A percentile compares a stretch with the other conserved stretches of the same genome.
These are phyloP conservation scores for Oryza meridionalis DNA, from an alignment of 176 grass and related monocot genomes.

Conservation along the genomic window DNA sequence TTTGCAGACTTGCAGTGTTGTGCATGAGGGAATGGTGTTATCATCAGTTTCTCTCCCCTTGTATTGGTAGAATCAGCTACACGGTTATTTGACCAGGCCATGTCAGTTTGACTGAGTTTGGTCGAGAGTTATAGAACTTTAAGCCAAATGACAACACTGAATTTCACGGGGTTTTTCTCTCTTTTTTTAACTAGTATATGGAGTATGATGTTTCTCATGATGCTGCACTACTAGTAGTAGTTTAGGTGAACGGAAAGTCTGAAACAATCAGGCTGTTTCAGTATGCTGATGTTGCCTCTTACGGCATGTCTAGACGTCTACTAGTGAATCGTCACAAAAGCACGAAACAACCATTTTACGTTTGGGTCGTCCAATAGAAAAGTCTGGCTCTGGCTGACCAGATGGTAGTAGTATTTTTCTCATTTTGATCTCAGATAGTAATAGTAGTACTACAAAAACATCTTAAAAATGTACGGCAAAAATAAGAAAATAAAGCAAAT, in stretches of 20 bases:
- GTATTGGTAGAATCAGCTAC: not conserved
- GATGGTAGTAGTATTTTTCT: too few species aligned
- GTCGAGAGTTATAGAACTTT: too few species aligned
- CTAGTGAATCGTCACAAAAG: too few species aligned
- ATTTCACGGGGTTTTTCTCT: not conserved
- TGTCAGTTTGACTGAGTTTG: not conserved
- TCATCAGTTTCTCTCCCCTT: not conserved
- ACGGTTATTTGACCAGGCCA: not conserved
- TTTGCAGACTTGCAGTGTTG: not conserved
- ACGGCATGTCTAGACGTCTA: too few species aligned
- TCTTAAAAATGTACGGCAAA: not conserved
- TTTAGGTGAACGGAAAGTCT: not conserved
- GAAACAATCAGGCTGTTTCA: not conserved
- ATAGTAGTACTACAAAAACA: too few species aligned
- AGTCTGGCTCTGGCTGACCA: too few species aligned
- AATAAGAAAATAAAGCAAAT: not conserved
- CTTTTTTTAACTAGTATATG: too few species aligned
- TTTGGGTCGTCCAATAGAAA: too few species aligned
- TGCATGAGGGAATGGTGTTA: not conserved
- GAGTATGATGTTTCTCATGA: too few species aligned
- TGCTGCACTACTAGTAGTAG: too few species aligned
- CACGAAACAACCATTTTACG: too few species aligned
- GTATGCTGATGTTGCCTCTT: not conserved
- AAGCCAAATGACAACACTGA: not conserved
- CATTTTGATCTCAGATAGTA: too few species aligned